Conservation (phyloP, 768 basidiomycete genomes). For the Xanthoconium purpureum region DNA sequence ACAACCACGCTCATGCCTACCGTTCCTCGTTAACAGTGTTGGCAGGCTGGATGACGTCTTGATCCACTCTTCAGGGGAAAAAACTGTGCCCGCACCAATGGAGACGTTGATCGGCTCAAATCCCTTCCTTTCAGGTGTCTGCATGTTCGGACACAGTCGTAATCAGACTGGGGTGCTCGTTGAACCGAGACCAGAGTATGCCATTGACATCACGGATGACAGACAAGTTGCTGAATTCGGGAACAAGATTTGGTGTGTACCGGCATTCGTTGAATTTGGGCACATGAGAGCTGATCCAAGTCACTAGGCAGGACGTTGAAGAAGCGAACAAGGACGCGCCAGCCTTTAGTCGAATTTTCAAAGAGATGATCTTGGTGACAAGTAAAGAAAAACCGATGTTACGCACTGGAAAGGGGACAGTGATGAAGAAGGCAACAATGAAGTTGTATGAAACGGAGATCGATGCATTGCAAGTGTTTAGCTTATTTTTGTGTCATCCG, state of each 20-base stretch:
- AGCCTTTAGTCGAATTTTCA: conserved; percentile 43
- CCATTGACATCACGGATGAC: conserved; percentile 32
- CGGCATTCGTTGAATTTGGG: background rate
- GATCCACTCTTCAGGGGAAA: conserved; percentile 19
- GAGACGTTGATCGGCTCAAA: background rate
- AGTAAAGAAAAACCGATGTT: conserved; percentile 41
- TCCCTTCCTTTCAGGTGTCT: background rate
- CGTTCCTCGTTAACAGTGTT: background rate
- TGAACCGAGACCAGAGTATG: conserved; percentile 31
- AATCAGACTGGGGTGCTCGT: conserved; percentile 29
- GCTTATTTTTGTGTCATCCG: background rate
- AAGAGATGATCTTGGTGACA: conserved; percentile 50
- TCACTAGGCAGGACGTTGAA: conserved; percentile 36
- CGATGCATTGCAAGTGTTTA: conserved; percentile 36
- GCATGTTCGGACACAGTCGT: background rate
- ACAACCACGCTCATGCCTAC: background rate
- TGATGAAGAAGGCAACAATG: conserved; percentile 40
- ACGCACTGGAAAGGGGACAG: conserved; percentile 47
- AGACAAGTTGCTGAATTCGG: conserved; percentile 30
- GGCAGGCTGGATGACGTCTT: background rate
- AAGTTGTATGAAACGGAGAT: conserved; percentile 44
- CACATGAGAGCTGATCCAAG: background rate
- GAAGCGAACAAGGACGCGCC: conserved; percentile 42
- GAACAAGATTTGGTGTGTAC: conserved; percentile 32
- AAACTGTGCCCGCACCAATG: conserved; percentile 28